Base-by-base conservation (phyloP, 1,284 basidiomycete species). In the Fomitopsis betulina region DNA sequence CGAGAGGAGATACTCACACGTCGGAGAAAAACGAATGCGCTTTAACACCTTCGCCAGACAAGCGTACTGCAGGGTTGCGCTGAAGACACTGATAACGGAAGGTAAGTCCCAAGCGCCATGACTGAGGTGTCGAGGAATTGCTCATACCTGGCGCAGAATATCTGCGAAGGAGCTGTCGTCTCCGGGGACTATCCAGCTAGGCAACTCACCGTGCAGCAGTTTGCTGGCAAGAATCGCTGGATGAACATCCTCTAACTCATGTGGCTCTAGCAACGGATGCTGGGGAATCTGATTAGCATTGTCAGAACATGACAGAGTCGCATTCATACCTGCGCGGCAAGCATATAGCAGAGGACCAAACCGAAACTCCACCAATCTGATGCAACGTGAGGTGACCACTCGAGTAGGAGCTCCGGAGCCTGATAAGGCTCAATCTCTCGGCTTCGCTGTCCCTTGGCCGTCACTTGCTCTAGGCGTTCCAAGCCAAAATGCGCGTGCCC, bases 291-390 rank as follows among this genome's bases (percentile, higher is more conserved):
- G 32, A 12, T 10, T 5, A 30, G n/a, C 5, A 9, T 12, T 6
- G 19, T 40, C 17, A 15, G 58, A 23, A 30, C 60, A 25, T 35
- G 13, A 15, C 35, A 37, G 35, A 15, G 35, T 12, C 12, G 9
- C 35, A 13, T 32, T 71, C 79, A 67, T 56, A 86, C 85, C 66
- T 73, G 75, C 30, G 85, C 85, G 21, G 79, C 78, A 47, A 84
- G 72, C 77, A 92, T 85, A 68, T 87, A 90, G 65, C 85, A 86
- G 13, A 94, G 68, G 65, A 94, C 76, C 64, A 88, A 80, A 1
- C 92, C 93, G 59, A 93, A 85, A 1, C 83, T 81, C 91, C 91
- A 95, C 74, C 85, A 87, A 69, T 95, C 93, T n/a, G 90, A 89
- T 12, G 85, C 79, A 60, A 81, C 85, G 54, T 86, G 85, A 67